A percentile compares a stretch with the other conserved stretches of the same genome.
These are phyloP conservation scores for Nicotiana benthamiana DNA, from an alignment of 257 asterid genomes.

Conservation along the genomic window DNA sequence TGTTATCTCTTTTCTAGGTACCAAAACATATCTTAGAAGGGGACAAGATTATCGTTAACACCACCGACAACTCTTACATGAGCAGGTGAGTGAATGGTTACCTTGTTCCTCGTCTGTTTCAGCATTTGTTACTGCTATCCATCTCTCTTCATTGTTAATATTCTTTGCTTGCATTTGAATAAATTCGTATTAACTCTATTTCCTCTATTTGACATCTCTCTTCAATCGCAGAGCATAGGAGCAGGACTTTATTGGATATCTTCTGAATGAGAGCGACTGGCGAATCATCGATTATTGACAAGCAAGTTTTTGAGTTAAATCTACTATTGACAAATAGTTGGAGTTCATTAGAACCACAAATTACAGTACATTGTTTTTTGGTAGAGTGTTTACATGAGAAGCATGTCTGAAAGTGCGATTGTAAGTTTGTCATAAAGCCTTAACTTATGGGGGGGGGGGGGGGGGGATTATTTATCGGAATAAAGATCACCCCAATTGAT, in stretches of 20 bases:
- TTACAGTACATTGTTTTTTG: neutral
- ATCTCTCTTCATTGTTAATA: neutral
- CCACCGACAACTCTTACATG: constrained; percentile 47
- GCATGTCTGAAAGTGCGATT: no score
- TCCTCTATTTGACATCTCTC: neutral
- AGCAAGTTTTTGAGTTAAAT: neutral
- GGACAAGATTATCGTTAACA: constrained; percentile 53
- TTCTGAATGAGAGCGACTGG: neutral
- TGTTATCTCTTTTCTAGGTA: constrained; percentile 30
- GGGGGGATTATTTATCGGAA: no score
- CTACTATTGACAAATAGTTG: neutral
- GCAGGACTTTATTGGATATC: neutral
- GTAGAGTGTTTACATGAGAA: neutral
- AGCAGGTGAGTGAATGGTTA: constrained; percentile 45
- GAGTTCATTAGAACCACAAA: neutral
- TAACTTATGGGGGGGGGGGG: no score
- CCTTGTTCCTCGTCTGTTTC: neutral
- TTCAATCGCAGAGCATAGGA: constrained; percentile 12
- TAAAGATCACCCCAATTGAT: no score
- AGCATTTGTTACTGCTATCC: neutral
- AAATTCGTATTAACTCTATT: neutral
- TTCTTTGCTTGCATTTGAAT: neutral
- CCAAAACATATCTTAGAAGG: constrained; percentile 70
- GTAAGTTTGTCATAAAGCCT: no score
- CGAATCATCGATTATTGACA: neutral